Evolutionary conservation across 768 basidiomycete species (phyloP), one percentile per base, ranked within the genome.

Genomic region (Tephrocybe sp.): DNA sequence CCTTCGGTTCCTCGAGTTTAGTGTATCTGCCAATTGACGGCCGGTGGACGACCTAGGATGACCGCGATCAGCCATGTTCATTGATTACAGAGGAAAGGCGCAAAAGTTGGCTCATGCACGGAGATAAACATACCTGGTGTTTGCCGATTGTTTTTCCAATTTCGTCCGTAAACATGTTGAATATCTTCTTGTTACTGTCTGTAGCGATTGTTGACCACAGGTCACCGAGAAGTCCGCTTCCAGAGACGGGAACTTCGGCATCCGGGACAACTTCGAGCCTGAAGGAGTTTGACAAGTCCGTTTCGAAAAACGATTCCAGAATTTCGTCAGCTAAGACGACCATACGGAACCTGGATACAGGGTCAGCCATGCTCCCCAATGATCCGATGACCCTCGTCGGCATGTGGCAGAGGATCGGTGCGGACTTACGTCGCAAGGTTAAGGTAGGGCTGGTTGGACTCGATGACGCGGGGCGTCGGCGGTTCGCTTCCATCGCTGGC

Each of bases 251-350:
- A 15, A 86, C 69, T 55, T 87, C 91, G 60, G 82, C 73, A 47
- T 89, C 86, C 0, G 83, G 79, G 5, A 88, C 73, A 13, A 78
- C 73, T 48, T 89, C 85, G 27, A 97, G 74, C 54, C 83, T 79
- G 80, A 97, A 98, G 2, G 94, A 94, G 1, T 80, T 82, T 0
- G 91, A 84, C 53, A 99, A 74, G 65, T 98, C 97, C 0, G 87
- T 82, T 61, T 93, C 94, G 60, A 98, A 99, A 78, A 99, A 99
- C 1, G 89, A 87, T 64, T 99, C 97, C 21, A 99, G 80, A 22
- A 98, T 77, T 65, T 98, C 95, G 57, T 98, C 97, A 1, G 96
- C 95, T 8, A 99, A 78, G 4, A 99, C 89, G 32, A 98, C 96
- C 97, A 98, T 99, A 6, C 97, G 86, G 83, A 99, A 99, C 7